Evolutionary conservation across 1,284 basidiomycete genomes (phyloP).

Genomic region (Retiboletus flavoniger): DNA sequence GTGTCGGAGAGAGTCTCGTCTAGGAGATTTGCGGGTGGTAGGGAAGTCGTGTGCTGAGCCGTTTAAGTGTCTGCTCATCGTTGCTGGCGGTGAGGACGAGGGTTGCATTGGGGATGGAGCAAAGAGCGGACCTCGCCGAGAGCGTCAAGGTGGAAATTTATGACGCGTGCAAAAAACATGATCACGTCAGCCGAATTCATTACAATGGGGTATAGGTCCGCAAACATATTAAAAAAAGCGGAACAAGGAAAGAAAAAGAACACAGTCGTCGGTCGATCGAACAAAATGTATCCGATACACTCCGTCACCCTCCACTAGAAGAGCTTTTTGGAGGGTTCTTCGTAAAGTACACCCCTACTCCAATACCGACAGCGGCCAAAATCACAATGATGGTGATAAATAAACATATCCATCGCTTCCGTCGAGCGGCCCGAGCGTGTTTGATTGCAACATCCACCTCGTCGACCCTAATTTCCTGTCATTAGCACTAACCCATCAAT

Average conservation of each 20-base stretch:
- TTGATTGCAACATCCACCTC: conserved; percentile 74
- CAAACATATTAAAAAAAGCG: background rate
- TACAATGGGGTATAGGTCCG: background rate
- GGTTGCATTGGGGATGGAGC: background rate
- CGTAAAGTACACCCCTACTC: conserved; percentile 32
- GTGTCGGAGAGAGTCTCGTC: conserved; percentile 51
- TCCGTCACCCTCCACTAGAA: conserved; percentile 4
- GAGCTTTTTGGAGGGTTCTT: conserved; percentile 9
- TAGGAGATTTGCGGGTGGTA: conserved; percentile 17
- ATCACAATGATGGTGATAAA: conserved; percentile 29
- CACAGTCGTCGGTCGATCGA: background rate
- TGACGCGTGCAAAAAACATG: conserved; percentile 27
- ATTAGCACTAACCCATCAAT: background rate
- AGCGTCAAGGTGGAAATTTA: conserved; percentile 5
- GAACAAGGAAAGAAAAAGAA: background rate
- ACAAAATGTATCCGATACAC: background rate
- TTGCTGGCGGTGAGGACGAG: conserved; percentile 6
- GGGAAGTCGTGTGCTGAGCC: conserved; percentile 22
- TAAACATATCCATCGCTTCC: conserved; percentile 82
- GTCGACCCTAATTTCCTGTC: conserved; percentile 43
- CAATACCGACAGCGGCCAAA: conserved; percentile 29
- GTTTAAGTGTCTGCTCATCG: conserved; percentile 32
- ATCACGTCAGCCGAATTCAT: conserved; percentile 26
- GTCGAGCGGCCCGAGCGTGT: conserved; percentile 68
- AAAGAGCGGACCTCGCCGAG: too few relatives aligned